Percentiles rank a stretch among this genome's conserved stretches.
These are phyloP conservation scores for Pugionium cornutum DNA, from an alignment of 345 rosid genomes.

Conservation along the genomic window DNA sequence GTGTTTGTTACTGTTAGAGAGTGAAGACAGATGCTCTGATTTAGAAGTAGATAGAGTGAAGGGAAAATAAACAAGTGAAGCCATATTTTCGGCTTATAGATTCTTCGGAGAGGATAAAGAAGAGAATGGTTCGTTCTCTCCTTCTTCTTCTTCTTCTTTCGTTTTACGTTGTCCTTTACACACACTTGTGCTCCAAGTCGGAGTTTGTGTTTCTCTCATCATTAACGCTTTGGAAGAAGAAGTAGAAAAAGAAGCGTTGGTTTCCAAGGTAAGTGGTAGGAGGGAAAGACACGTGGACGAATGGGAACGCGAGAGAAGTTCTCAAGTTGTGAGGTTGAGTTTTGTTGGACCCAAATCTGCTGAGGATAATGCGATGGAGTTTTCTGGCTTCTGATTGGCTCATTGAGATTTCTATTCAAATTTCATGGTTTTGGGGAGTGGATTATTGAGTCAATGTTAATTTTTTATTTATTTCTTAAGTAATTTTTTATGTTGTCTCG, in stretches of 20 bases:
- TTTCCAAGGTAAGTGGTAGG: slow-evolving; percentile 61
- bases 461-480: neutral
- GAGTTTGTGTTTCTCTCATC: slow-evolving; percentile 32
- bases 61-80: slow-evolving; percentile 68
- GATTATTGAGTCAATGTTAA: neutral
- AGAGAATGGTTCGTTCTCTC: neutral
- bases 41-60: slow-evolving; percentile 66
- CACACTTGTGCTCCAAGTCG: neutral
- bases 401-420: slow-evolving; percentile 38
- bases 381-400: slow-evolving; percentile 37
- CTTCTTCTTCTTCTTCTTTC: neutral
- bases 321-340: slow-evolving; percentile 56
- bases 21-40: slow-evolving; percentile 72
- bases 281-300: slow-evolving; percentile 72
- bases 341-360: slow-evolving; percentile 37
- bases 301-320: slow-evolving; percentile 20
- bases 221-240: slow-evolving; percentile 9
- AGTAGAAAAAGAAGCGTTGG: slow-evolving; percentile 36
- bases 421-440: slow-evolving; percentile 25
- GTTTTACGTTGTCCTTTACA: slow-evolving; percentile 8
- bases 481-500: too few relatives aligned
- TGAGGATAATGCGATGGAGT: slow-evolving; percentile 37
- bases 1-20: slow-evolving; percentile 69
- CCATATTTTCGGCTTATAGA: slow-evolving; percentile 49
- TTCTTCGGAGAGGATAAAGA: slow-evolving; percentile 14